Evolutionary conservation across 192 early-diverging fungal genomes (phyloP), one percentile per base, ranked within the genome.

Genomic region (Mortierella claussenii): DNA sequence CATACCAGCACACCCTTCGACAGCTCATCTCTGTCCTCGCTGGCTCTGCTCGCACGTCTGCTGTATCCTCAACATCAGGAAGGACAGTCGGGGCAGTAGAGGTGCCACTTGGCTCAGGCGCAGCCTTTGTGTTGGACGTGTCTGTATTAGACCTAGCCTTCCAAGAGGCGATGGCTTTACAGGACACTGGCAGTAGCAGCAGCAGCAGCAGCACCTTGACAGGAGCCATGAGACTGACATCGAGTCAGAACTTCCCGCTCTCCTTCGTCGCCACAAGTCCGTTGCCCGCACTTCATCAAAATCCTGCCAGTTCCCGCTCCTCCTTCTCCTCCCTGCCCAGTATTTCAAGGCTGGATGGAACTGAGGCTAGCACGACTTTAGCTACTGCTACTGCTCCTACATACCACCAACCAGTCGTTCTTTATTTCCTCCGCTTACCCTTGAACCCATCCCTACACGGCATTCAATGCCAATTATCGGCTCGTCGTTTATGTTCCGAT

Each of bases 381-480:
- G 18, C 33, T 10, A 40, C 33, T 1, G 23, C 47, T 13, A 18
- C 27, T 20, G 1, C 20, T 6, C 9, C 61, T 11, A 3, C 15
- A 53, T 24, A 37, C 2, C 32, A 24, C 31, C 3, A 18, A 13
- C 27, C 4, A 20, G 36, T 37, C 15, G 51, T 69, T 1, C 42
- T 54, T 18, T 71, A 65, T 30, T 60, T 50, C 23, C 45, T 74
- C 49, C 61, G 55, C 10, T 37, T 74, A 0, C 69, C 69, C 3
- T 37, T 64, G 31, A 65, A 74, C 48, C 69, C 69, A 1, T 20
- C 54, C 23, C 53, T 50, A 1, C 61, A 74, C 34, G 44, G 28
- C 1, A 65, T 74, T 40, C 69, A 65, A 42, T 74, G 69, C 20
- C 61, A 65, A 18, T 26, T 74, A 6, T 74, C 69, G 7, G 69